Evolutionary conservation across 192 early-diverging fungal species (phyloP).

Genomic region (Lobosporangium transversale): DNA sequence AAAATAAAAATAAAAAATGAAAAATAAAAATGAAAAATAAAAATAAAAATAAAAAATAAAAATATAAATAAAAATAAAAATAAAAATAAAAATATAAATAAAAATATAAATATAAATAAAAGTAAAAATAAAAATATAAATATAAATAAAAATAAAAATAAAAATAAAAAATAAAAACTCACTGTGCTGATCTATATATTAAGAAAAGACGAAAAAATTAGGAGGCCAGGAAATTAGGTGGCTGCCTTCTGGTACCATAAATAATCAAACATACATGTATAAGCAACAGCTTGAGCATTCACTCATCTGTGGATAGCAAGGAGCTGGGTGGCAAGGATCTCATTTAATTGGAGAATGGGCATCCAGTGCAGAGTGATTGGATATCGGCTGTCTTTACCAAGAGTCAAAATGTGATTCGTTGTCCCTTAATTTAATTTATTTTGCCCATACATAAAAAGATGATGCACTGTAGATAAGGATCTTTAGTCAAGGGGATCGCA

Average conservation of each 20-base stretch:
- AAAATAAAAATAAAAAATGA: no score
- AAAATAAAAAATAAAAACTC: no score
- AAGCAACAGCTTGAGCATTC: background rate
- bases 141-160: no score
- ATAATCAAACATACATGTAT: no score
- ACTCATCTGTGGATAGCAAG: background rate
- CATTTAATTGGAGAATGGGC: conserved; percentile 14
- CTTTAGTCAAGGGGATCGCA: no score
- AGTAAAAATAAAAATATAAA: no score
- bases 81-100: conserved; percentile 5
- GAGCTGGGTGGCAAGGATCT: conserved; percentile 27
- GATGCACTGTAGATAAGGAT: conserved; percentile 9
- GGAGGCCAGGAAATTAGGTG: conserved; percentile 9
- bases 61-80: no score
- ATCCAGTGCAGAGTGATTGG: conserved; percentile 16
- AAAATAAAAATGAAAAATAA: no score
- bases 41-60: no score
- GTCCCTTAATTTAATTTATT: no score
- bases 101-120: background rate
- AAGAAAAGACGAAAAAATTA: no score
- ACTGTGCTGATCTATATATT: no score
- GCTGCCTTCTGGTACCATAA: conserved; percentile 16
- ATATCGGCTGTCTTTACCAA: background rate
- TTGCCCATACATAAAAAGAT: conserved; percentile 28
- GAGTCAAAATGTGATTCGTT: background rate